Evolutionary conservation across 139 green algal genomes (phyloP), one percentile per base, ranked within the genome.

Genomic region (Volvox reticuliferus): DNA sequence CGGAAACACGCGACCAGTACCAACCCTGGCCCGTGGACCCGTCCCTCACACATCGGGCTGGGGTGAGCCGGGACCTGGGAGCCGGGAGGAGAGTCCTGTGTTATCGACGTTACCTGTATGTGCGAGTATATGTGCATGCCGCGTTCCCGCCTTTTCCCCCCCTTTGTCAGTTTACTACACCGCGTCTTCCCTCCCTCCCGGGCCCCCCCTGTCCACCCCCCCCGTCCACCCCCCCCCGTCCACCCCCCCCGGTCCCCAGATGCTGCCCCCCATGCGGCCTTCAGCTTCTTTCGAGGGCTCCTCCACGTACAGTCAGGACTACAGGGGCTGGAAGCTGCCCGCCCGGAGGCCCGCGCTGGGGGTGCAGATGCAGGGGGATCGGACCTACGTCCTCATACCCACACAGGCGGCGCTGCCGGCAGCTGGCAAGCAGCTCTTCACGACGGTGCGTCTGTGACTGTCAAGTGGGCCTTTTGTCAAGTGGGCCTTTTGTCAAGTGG

Each of bases 291-390:
- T 96, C 73, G 92, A 96, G 32, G 95, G 93, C 73, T 93, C 88
- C 44, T 95, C 93, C 86, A 95, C 93, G 30, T 94, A 94, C 91
- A 81, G 90, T 30, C 91, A 96, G 33, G 92, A 92, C 78, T 97
- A 95, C 95, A 91, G 92, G 82, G 95, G 95, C 62, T 96, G 94
- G 94, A 82, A 94, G 91, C 90, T 97, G 75, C 95, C 95, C 12
- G 69, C 93, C 24, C 77, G 86, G 22, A 89, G 94, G 28, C 94
- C 93, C 24, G 89, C 94, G 6, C 88, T 97, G 67, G 95, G 95
- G 12, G 88, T 97, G 69, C 94, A 94, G 83, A 93, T 94, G 85
- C 44, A 93, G 26, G 94, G 94, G 36, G 93, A 97, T 87, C 69
- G 82, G 12, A 81, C 92, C 35, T 93, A 95, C 79, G 82, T 92